phyloP scores from a whole-genome alignment of 768 basidiomycete genomes.

The Lentinula boryana region DNA sequence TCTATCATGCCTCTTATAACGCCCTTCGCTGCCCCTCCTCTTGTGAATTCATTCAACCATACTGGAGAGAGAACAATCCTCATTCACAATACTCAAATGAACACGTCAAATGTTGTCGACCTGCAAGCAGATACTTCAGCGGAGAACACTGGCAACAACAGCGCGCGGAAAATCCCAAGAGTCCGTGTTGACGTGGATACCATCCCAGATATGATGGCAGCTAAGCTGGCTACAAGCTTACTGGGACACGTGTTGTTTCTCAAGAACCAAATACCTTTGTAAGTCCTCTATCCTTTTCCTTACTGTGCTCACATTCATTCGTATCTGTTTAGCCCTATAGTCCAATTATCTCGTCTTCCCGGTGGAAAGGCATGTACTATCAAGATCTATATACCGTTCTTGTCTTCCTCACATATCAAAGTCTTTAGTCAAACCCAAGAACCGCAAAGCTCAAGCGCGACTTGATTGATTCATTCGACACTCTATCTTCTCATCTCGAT shows the following conservation, averaged over 20 bases:
- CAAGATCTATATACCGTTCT: background rate
- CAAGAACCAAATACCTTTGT: constrained; percentile 79
- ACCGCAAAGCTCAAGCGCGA: constrained; percentile 52
- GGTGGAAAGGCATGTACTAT: constrained; percentile 31
- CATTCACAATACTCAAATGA: background rate
- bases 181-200: constrained; percentile 42
- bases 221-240: constrained; percentile 54
- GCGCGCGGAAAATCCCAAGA: constrained; percentile 22
- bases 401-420: background rate
- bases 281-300: constrained; percentile 21
- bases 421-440: constrained; percentile 34
- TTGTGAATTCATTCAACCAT: background rate
- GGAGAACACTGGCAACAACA: background rate
- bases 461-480: constrained; percentile 61
- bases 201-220: constrained; percentile 56
- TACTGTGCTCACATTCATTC: background rate
- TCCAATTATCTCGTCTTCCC: constrained; percentile 57
- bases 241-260: constrained; percentile 70
- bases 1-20: background rate
- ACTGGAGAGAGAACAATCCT: background rate
- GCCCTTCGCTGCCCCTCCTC: background rate
- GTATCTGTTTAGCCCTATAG: constrained; percentile 45
- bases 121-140: background rate
- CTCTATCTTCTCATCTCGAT: constrained; percentile 63
- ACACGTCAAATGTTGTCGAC: background rate